These are phyloP conservation scores for Rosellinia necatrix DNA, from an alignment of 2,329 filamentous ascomycete genomes.

Conservation along the genomic window DNA sequence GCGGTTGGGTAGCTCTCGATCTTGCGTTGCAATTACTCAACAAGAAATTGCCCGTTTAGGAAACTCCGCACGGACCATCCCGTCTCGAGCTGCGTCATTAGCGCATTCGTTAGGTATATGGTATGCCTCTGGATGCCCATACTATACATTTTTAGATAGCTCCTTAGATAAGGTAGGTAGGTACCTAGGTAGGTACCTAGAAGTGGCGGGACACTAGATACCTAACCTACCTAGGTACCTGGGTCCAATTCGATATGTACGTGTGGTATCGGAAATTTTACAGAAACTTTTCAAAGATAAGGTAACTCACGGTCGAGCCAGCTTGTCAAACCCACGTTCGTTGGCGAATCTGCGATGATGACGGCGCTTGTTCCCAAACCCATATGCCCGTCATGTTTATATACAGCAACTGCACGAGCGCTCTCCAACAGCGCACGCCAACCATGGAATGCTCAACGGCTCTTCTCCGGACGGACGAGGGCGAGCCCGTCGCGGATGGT, in stretches of 20 bases:
- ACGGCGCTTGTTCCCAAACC: constrained; percentile 30
- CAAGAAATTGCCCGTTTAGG: constrained; percentile 15
- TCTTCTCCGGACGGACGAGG: constrained; percentile 30
- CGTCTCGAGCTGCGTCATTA: constrained; percentile 13
- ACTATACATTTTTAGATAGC: too few species aligned
- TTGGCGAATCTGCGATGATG: constrained; percentile 26
- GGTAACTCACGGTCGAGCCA: not conserved
- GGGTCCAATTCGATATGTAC: too few species aligned
- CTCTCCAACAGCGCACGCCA: constrained; percentile 24
- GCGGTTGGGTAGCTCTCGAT: too few species aligned
- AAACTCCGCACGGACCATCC: constrained; percentile 15
- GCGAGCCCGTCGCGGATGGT: constrained; percentile 60
- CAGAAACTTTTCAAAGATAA: constrained; percentile 4
- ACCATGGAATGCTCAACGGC: constrained; percentile 33
- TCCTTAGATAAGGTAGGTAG: too few species aligned
- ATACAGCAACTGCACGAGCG: constrained; percentile 25
- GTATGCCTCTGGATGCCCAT: too few species aligned
- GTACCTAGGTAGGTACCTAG: too few species aligned
- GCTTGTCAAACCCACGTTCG: constrained; percentile 1
- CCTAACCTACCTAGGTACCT: too few species aligned
- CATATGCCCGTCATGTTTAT: constrained; percentile 40
- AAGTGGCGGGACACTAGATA: too few species aligned
- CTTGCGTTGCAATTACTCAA: too few species aligned
- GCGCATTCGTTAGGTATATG: too few species aligned
- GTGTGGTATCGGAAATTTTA: constrained; percentile 6